Evolutionary conservation across 1,284 basidiomycete species (phyloP).

Genomic region (Coniophora puteana): DNA sequence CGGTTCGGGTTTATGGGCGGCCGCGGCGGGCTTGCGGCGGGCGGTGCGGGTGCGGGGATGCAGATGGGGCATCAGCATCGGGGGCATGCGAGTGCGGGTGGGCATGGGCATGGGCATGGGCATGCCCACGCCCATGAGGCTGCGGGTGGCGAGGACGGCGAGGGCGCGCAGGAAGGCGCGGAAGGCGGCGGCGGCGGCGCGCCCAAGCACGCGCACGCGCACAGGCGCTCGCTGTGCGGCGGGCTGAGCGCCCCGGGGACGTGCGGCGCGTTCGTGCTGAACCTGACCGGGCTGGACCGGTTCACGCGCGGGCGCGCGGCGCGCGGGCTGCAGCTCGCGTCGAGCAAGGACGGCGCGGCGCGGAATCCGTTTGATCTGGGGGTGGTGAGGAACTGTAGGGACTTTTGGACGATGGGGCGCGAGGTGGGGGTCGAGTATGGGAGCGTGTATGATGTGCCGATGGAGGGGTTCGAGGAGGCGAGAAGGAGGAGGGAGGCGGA

Average conservation of each 20-base stretch:
- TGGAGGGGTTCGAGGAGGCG: conserved; percentile 76
- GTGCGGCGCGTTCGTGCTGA: conserved; percentile 69
- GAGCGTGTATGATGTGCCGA: conserved; percentile 84
- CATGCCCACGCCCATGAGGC: conserved; percentile 16
- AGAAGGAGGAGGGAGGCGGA: conserved; percentile 54
- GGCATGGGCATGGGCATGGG: conserved; percentile 5
- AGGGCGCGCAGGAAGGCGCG: conserved; percentile 57
- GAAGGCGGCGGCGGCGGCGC: conserved; percentile 42
- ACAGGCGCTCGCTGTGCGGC: conserved; percentile 36
- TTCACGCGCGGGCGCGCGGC: conserved; percentile 90
- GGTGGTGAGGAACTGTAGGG: conserved; percentile 81
- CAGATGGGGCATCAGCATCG: conserved; percentile 71
- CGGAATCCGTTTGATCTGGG: conserved; percentile 95
- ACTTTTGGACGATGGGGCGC: conserved; percentile 90
- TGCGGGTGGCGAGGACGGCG: conserved; percentile 29
- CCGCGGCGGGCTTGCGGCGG: conserved; percentile 92
- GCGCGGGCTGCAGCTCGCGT: conserved; percentile 63
- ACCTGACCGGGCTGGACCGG: conserved; percentile 87
- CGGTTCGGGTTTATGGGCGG: conserved; percentile 98
- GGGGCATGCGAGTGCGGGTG: conserved; percentile 26
- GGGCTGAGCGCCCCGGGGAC: conserved; percentile 31
- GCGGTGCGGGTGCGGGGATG: conserved; percentile 73
- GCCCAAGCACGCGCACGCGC: conserved; percentile 27
- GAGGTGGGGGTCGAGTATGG: conserved; percentile 91
- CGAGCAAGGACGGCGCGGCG: conserved; percentile 28